Evolutionary conservation across 2,329 filamentous ascomycete species (phyloP), one percentile per base, ranked within the genome.

Genomic region (Epicoccum nigrum): DNA sequence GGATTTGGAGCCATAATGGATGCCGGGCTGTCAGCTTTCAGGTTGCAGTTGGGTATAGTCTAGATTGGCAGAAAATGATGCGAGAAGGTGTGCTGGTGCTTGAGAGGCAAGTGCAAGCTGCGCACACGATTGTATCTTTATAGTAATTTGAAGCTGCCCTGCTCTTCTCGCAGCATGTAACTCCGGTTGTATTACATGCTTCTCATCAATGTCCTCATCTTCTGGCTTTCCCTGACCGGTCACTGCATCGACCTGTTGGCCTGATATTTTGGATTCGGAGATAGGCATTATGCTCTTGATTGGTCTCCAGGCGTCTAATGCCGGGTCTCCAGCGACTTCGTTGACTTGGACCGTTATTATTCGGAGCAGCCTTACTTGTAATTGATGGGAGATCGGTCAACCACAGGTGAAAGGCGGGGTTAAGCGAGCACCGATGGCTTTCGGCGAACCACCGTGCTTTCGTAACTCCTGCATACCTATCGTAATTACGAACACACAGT

Each of bases 1-100:
- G 58, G 58, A 45, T 60, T 51, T 9, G 60, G 23, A 13, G 62
- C 16, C 51, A 50, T 54, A 9, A 9, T 30, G 8, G 28, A 25
- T 25, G 23, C 9, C 9, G 23, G 9, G 6, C 6, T 9, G 23
- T 25, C 23, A 9, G 23, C 6, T 25, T 25, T 25, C 23, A 9
- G 23, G 9, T 7, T 25, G 23, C 23, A 25, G 23, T 7, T n/a
- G n/a, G n/a, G n/a, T n/a, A n/a, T n/a, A n/a, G n/a, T n/a, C n/a
- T n/a, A n/a, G n/a, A n/a, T n/a, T n/a, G n/a, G 23, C 23, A 25
- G 9, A 25, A 9, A 25, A 25, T 9, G 9, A 9, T 25, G 23
- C 9, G 23, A 25, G 9, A 25, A 25, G 23, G 23, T 25, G 23
- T 25, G 23, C 23, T 25, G 23, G 23, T 25, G 23, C 6, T 25